Conservation (phyloP, 2,329 filamentous ascomycete genomes). For the Xylaria sp. region DNA sequence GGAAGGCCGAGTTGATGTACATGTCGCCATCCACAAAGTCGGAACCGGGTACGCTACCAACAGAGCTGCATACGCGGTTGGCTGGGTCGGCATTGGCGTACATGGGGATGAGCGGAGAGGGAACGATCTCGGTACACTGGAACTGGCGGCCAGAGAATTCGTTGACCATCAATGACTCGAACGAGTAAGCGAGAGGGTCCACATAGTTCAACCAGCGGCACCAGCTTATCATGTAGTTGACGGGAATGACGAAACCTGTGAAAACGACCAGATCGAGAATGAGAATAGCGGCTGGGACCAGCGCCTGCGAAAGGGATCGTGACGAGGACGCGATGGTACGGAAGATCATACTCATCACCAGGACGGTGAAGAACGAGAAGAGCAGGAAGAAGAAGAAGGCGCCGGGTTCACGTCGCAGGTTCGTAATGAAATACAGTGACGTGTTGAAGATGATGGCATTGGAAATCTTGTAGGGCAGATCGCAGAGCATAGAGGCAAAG, state of each 20-base stretch:
- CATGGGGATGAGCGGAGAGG: conserved; percentile 29
- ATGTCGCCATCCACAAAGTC: conserved; percentile 50
- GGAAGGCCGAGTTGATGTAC: conserved; percentile 51
- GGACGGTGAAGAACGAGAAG: conserved; percentile 64
- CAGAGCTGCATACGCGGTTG: conserved; percentile 52
- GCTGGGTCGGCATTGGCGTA: conserved; percentile 34
- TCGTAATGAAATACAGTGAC: conserved; percentile 80
- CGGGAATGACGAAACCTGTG: conserved; percentile 64
- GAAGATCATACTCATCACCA: conserved; percentile 85
- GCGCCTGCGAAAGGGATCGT: conserved; percentile 60
- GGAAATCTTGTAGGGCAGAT: conserved; percentile 76
- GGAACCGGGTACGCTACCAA: conserved; percentile 53
- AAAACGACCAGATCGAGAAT: conserved; percentile 64
- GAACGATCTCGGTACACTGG: conserved; percentile 42
- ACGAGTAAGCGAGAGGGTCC: conserved; percentile 73
- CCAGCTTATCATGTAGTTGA: conserved; percentile 70
- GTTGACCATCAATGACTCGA: conserved; percentile 76
- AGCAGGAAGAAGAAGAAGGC: conserved; percentile 83
- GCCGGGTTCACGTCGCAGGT: conserved; percentile 66
- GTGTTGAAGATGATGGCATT: conserved; percentile 75
- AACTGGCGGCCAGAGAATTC: conserved; percentile 68
- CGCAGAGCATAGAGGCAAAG: conserved; percentile 78
- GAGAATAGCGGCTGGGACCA: conserved; percentile 54
- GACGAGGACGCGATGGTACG: conserved; percentile 73
- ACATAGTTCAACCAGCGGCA: conserved; percentile 79